Percentiles rank a stretch among this genome's conserved stretches.
Evolutionary conservation across 352 stramenopile species (phyloP).

Genomic region (Globisporangium apiculatum): DNA sequence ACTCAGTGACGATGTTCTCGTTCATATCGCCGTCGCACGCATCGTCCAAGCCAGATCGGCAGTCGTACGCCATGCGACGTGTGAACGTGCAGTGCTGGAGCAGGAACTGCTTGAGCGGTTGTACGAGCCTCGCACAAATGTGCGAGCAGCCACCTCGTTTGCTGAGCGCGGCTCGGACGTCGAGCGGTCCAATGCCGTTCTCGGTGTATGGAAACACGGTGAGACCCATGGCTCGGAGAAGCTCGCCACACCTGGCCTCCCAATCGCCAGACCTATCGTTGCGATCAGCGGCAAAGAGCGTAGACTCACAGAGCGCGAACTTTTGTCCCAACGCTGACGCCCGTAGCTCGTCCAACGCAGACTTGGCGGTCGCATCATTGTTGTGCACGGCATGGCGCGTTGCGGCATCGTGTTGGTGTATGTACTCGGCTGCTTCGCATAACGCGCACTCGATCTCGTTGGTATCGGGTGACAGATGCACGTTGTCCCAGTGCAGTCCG

Average conservation of each 20-base stretch:
- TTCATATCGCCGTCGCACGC: not conserved
- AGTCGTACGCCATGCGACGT: not conserved
- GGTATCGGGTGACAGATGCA: not conserved
- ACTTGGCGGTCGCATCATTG: not conserved
- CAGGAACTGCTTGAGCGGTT: not conserved
- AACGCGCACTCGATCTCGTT: not conserved
- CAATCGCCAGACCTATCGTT: not conserved
- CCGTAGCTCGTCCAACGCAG: not conserved
- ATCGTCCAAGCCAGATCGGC: not conserved
- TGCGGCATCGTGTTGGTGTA: not conserved
- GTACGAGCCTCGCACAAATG: not conserved
- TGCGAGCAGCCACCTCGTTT: not conserved
- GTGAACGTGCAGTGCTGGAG: not conserved
- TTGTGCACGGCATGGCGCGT: not conserved
- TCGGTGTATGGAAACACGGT: not conserved
- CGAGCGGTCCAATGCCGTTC: not conserved
- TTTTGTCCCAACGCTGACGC: not conserved
- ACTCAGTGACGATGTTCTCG: not conserved
- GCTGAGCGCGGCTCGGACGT: not conserved
- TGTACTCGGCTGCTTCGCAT: not conserved
- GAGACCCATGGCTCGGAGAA: not conserved
- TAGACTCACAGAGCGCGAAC: not conserved
- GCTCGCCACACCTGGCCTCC: not conserved
- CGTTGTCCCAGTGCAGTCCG: slow-evolving; percentile 3
- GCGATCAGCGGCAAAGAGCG: not conserved